Conservation (phyloP, 495 filamentous ascomycete genomes). For the Xylona heveae region DNA sequence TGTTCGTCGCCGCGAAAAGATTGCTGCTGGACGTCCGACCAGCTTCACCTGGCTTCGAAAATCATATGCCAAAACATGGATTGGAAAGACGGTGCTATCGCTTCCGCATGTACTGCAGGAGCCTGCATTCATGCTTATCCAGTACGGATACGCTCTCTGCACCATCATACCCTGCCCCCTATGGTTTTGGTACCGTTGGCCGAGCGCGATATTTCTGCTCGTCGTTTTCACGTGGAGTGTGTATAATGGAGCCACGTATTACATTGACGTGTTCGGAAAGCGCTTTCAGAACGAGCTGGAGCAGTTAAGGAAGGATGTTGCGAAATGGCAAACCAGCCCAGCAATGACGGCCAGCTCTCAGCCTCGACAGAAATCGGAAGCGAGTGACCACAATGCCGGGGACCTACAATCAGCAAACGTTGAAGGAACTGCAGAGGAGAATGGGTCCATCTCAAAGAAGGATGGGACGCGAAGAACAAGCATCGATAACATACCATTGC, state of each 20-base stretch:
- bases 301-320: constrained; percentile 69
- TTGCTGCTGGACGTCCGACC: constrained; percentile 84
- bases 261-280: constrained; percentile 93
- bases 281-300: constrained; percentile 94
- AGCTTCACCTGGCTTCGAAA: constrained; percentile 93
- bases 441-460: constrained; percentile 3
- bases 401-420: constrained; percentile 5
- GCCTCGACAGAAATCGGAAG: background rate
- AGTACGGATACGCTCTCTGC: constrained; percentile 71
- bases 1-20: constrained; percentile 77
- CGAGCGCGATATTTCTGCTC: constrained; percentile 53
- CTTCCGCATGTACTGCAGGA: constrained; percentile 64
- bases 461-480: constrained; percentile 11
- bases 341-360: constrained; percentile 16
- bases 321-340: constrained; percentile 54
- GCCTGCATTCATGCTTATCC: constrained; percentile 84
- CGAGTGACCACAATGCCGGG: constrained; percentile 4
- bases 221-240: constrained; percentile 75
- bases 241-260: constrained; percentile 89
- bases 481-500: constrained; percentile 31
- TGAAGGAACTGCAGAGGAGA: constrained; percentile 2
- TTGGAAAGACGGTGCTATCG: constrained; percentile 63
- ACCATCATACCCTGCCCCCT: constrained; percentile 89
- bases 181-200: constrained; percentile 84
- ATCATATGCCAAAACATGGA: constrained; percentile 70